A percentile compares a stretch with the other conserved stretches of the same genome.
Conservation (phyloP, 495 filamentous ascomycete species). For the Pseudoneurospora amorphoporcata region DNA sequence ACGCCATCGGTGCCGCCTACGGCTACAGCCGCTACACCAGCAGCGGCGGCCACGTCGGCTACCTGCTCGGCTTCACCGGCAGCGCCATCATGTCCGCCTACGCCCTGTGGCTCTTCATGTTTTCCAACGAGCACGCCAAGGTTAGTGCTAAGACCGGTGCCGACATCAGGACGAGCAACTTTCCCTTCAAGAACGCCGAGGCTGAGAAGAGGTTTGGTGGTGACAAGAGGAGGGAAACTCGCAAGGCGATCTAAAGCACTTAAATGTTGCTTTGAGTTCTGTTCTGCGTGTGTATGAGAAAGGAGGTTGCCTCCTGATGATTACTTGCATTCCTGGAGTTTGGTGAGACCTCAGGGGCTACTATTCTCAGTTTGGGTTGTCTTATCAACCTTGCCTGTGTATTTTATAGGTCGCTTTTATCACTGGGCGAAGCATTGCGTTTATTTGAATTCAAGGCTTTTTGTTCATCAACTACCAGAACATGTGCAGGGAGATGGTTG, state of each 20-base stretch:
- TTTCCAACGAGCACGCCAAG: conserved; percentile 51
- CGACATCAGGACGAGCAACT: conserved; percentile 70
- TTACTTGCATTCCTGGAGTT: neutral
- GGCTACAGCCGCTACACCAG: conserved; percentile 52
- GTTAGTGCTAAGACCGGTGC: conserved; percentile 63
- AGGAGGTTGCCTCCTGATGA: neutral
- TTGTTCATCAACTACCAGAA: neutral
- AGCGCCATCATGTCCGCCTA: conserved; percentile 45
- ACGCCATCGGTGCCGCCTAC: conserved; percentile 53
- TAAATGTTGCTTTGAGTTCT: neutral
- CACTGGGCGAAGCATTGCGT: neutral
- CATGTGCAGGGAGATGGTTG: neutral
- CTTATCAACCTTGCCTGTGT: neutral
- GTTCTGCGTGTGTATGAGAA: neutral
- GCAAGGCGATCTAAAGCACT: neutral
- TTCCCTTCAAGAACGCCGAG: conserved; percentile 63
- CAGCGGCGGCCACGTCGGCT: conserved; percentile 38
- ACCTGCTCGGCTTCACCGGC: conserved; percentile 42
- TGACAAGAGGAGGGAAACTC: neutral
- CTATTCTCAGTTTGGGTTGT: neutral
- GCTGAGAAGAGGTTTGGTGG: conserved; percentile 11
- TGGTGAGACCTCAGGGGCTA: neutral
- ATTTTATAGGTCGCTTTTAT: neutral
- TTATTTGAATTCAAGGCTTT: neutral
- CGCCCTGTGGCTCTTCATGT: conserved; percentile 67